Base-by-base conservation (phyloP, 2,329 filamentous ascomycete genomes). In the Xylaria sp. region DNA sequence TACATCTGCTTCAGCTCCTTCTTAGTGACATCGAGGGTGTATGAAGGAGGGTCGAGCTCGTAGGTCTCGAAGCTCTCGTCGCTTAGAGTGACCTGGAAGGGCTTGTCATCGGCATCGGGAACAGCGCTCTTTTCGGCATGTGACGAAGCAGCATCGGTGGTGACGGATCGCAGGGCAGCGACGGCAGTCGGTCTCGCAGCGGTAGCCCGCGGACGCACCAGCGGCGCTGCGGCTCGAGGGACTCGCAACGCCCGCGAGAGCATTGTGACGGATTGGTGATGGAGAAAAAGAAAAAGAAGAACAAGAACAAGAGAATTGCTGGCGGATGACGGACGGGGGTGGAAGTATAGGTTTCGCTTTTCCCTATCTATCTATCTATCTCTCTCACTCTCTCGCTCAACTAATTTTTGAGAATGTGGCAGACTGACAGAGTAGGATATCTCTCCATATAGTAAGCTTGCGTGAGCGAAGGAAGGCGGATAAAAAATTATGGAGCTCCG, bases 51-150 rank as follows among this genome's bases (percentile, higher is more conserved):
- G 84, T 99, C 96, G 80, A 99, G 89, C 87, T 97, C 94, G 85
- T 98, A 99, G 67, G 96, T 97, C 89, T 99, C 96, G 86, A 98
- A 99, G 86, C 93, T 95, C 91, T 98, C 95, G 81, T 97, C 93
- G 81, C 93, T 97, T 81, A 99, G 91, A 79, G 90, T 91, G 81
- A 99, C 89, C 78, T 91, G 89, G 86, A 99, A 98, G 73, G 90
- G 89, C 87, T 97, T 92, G 79, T 97, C 93, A 82, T 97, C 94
- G 67, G 73, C 69, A 63, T 75, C 68, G 67, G 86, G 85, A 73
- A 87, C 84, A 72, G 89, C 86, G 78, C 85, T 87, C 86, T 92
- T 93, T 81, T 95, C 93, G 77, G 94, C 90, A 81, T 97, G 93
- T 77, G 94, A 90, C 77, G 92, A 95, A 74, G 96, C 96, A 73